These are phyloP conservation scores for Leucocoprinus sp. DNA, from an alignment of 768 basidiomycete species.

Conservation along the genomic window DNA sequence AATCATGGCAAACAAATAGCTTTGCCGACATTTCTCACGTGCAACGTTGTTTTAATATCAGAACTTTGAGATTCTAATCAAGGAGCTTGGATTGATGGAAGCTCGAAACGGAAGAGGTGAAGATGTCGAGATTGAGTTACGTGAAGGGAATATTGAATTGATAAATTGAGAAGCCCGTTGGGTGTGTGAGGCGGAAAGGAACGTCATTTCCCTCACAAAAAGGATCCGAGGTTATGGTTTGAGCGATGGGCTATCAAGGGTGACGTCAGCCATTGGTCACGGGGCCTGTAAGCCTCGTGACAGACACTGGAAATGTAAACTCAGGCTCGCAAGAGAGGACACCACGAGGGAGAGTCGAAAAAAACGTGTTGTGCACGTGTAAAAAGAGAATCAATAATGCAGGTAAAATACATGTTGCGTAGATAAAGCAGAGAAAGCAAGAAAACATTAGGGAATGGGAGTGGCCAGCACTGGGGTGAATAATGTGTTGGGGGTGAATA, in stretches of 20 bases:
- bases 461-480: no score
- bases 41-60: conserved; percentile 45
- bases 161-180: no score
- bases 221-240: no score
- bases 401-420: conserved; percentile 14
- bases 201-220: no score
- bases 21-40: conserved; percentile 19
- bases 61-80: conserved; percentile 7
- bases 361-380: conserved; percentile 23
- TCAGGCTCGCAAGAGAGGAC: conserved; percentile 1
- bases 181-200: no score
- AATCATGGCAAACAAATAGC: conserved; percentile 12
- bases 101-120: no score
- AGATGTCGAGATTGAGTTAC: no score
- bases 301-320: neutral
- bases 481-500: conserved; percentile 11
- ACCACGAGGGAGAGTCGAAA: neutral
- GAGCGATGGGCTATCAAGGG: no score
- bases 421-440: conserved; percentile 14
- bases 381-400: conserved; percentile 9
- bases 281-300: no score
- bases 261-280: no score
- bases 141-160: no score
- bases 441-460: neutral
- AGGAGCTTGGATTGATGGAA: no score